A percentile compares a stretch with the other conserved stretches of the same genome.
Conservation (phyloP, 2,329 filamentous ascomycete species). For the Fusarium falciforme region DNA sequence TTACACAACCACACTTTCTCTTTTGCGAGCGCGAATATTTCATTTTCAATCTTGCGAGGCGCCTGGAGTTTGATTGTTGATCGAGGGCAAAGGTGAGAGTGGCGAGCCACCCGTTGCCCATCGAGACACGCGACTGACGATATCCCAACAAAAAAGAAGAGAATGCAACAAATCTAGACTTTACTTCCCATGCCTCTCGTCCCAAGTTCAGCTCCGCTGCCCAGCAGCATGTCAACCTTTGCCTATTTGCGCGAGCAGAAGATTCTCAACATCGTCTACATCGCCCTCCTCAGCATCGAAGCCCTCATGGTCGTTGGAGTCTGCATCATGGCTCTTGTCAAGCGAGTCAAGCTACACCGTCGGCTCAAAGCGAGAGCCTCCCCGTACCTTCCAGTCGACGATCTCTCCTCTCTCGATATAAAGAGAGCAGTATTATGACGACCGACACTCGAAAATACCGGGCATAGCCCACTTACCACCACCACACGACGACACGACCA, state of each 20-base stretch:
- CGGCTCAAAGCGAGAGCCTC: conserved; percentile 26
- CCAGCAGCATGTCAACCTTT: conserved; percentile 34
- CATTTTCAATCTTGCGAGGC: not conserved
- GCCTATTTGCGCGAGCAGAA: conserved; percentile 44
- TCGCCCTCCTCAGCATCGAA: conserved; percentile 59
- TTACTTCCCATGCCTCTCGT: conserved; percentile 33
- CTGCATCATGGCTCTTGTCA: conserved; percentile 46
- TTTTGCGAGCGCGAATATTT: not conserved
- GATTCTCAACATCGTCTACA: conserved; percentile 60
- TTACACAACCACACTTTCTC: not conserved
- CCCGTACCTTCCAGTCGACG: conserved; percentile 13
- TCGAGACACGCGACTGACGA: conserved; percentile 8
- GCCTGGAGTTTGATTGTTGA: not conserved
- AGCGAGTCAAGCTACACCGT: conserved; percentile 38
- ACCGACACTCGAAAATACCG: not conserved
- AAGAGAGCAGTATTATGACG: conserved; percentile 25
- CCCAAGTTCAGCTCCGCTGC: conserved; percentile 31
- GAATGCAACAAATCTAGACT: conserved; percentile 6
- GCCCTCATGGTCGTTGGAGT: conserved; percentile 58
- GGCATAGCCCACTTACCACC: not conserved
- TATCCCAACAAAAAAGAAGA: not conserved
- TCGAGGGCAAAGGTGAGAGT: conserved; percentile 3
- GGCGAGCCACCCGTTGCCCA: not conserved
- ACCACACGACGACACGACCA: conserved; percentile 15
- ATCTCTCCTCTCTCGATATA: conserved; percentile 13